Evolutionary conservation across 1,139 yeast genomes (phyloP), one percentile per base, ranked within the genome.

Genomic region (Candida pseudoviswanathii): DNA sequence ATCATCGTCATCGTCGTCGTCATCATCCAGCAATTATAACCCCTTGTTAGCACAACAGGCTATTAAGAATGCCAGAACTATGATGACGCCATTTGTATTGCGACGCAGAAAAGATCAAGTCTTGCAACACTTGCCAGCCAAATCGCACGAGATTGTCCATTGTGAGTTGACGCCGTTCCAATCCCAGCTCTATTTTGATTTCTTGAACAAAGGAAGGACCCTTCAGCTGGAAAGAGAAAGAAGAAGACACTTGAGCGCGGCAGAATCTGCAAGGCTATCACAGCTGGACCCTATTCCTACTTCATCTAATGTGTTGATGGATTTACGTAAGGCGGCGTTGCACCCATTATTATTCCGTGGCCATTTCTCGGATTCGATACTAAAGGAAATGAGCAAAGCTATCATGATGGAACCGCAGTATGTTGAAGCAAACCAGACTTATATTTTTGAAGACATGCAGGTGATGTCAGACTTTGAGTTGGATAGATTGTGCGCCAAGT

Each of bases 81-180:
- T 94, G 97, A 94, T 94, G 99, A 88, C 96, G 2, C 99, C 99
- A 4, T 94, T 94, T 71, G 94, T 94, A 7, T 74, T 94, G 59
- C 80, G 99, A 66, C 84, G 99, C 65, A 87, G 87, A 62, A 94
- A 94, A 70, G 88, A 83, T 51, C 98, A 94, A 67, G 99, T 94
- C 8, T 77, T 94, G 63, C 82, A 88, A 62, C 95, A 94, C 64
- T 73, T 94, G 56, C 99, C 99, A 0, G 77, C 80, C 29, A 94
- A 95, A 63, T 69, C 75, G 45, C 90, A 86, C 54, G 73, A 72
- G 42, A 78, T 87, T 39, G 81, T 81, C 44, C 77, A 75, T 55
- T 90, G 97, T 66, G 83, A 80, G 2, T 72, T 89, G 75, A 73
- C 80, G 0, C 68, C 70, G 1, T 61, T 66, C 2, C 99, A 95